Conservation (phyloP, 495 filamentous ascomycete species). For the Neurospora sublineolata region DNA sequence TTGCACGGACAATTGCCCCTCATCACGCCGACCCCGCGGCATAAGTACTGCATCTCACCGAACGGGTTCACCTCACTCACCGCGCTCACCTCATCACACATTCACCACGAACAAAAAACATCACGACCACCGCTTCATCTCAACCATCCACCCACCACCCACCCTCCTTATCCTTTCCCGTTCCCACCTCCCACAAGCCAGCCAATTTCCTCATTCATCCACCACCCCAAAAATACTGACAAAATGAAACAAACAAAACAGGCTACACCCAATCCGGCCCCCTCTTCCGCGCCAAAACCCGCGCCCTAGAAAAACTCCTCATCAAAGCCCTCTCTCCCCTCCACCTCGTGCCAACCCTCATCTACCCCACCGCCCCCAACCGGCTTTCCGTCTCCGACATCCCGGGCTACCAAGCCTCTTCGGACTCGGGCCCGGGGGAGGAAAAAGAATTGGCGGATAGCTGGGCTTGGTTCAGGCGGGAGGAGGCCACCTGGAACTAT, state of each 20-base stretch:
- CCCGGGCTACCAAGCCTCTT: conserved; percentile 45
- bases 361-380: conserved; percentile 53
- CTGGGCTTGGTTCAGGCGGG: conserved; percentile 80
- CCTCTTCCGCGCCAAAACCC: conserved; percentile 80
- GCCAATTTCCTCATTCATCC: too few relatives aligned
- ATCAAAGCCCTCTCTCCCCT: conserved; percentile 55
- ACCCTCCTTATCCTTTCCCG: not conserved
- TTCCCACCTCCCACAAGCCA: not conserved
- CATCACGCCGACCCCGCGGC: not conserved
- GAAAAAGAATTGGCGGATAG: conserved; percentile 42
- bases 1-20: not conserved
- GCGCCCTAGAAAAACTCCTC: conserved; percentile 71
- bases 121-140: not conserved
- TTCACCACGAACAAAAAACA: not conserved
- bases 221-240: not conserved
- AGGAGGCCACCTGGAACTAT: conserved; percentile 48
- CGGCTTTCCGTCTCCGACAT: conserved; percentile 56
- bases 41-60: not conserved
- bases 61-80: not conserved
- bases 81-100: not conserved
- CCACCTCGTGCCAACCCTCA: conserved; percentile 42
- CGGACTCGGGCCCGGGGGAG: conserved; percentile 18
- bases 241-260: conserved; percentile 6
- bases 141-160: not conserved
- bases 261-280: conserved; percentile 87